These are phyloP conservation scores for Talaromyces sp. DNA, from an alignment of 2,329 filamentous ascomycete genomes.

Conservation along the genomic window DNA sequence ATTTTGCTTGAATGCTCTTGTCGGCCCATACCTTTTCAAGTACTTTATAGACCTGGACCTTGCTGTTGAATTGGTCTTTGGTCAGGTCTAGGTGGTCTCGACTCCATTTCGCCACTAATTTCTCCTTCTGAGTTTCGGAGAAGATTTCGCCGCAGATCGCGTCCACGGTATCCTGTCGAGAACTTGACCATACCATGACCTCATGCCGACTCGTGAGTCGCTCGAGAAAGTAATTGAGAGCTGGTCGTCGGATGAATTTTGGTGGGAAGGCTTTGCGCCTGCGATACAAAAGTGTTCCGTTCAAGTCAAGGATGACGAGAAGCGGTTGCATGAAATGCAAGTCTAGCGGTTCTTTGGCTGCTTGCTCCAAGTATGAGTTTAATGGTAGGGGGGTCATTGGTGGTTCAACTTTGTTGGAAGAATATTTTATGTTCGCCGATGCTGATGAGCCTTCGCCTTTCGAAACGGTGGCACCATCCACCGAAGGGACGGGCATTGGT, in stretches of 20 bases:
- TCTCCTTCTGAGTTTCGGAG: slow-evolving; percentile 49
- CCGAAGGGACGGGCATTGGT: neutral
- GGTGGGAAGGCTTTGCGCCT: slow-evolving; percentile 53
- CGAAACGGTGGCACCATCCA: neutral
- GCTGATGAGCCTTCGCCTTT: neutral
- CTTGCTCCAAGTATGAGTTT: slow-evolving; percentile 58
- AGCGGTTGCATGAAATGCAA: slow-evolving; percentile 58
- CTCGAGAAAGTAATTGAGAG: slow-evolving; percentile 66
- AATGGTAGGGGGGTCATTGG: slow-evolving; percentile 60
- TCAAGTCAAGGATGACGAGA: slow-evolving; percentile 86
- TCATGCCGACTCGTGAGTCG: slow-evolving; percentile 73
- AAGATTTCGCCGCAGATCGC: slow-evolving; percentile 61
- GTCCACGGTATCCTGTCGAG: slow-evolving; percentile 68
- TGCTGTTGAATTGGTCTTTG: slow-evolving; percentile 61
- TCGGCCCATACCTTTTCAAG: slow-evolving; percentile 69
- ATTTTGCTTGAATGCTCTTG: slow-evolving; percentile 43
- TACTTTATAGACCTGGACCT: slow-evolving; percentile 88
- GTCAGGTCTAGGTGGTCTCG: slow-evolving; percentile 73
- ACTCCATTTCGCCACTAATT: slow-evolving; percentile 71
- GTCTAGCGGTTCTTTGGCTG: slow-evolving; percentile 46
- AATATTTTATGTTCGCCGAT: neutral
- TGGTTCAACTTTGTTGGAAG: neutral
- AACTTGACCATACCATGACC: slow-evolving; percentile 90
- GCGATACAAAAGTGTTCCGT: slow-evolving; percentile 82
- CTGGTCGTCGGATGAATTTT: slow-evolving; percentile 65